Evolutionary conservation across 179 eudicot species (phyloP), one percentile per base, ranked within the genome.

Genomic region (Carnegiea gigantea): DNA sequence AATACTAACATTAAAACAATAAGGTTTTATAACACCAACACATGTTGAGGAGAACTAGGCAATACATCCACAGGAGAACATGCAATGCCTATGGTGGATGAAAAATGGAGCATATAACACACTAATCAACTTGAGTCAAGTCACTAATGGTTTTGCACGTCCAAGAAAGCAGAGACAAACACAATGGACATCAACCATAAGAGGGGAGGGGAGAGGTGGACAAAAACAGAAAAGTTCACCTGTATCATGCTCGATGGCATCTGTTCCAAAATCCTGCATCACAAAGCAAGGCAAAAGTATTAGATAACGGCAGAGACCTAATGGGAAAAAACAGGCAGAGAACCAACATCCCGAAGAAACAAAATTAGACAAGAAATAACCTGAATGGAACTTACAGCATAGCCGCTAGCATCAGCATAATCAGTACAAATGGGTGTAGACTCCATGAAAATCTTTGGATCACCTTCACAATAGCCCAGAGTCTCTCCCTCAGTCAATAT

Each of bases 221-320:
- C 49, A 88, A 77, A 65, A 64, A 80, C 76, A 77, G 74, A 80
- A 38, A 77, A 57, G 20, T 62, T 36, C 54, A 97, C 99, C 99
- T 95, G 99, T 97, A 86, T 95, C 98, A 87, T 95, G 91, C 75
- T 85, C 86, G 17, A 82, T 54, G 62, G 67, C 88, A 79, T 87
- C 87, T 48, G 76, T 84, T 65, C 77, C 83, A 81, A 84, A 54
- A 33, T 86, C 97, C 97, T 93, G 94, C 89, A 88, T 38, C 79
- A 83, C 20, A 84, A 72, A 72, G 81, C 68, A 72, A 83, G 30
- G 59, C 53, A 65, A n/a, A 26, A 51, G 23, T 3, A 67, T 13
- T 21, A 53, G 8, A 9, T 80, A 9, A 80, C 44, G 6, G 40
- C 7, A 70, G 43, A 70, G 46, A 70, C 10, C 44, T 28, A 33